Evolutionary conservation across 805 yeast genomes (phyloP), one percentile per base, ranked within the genome.

Genomic region (Wickerhamomyces alni): DNA sequence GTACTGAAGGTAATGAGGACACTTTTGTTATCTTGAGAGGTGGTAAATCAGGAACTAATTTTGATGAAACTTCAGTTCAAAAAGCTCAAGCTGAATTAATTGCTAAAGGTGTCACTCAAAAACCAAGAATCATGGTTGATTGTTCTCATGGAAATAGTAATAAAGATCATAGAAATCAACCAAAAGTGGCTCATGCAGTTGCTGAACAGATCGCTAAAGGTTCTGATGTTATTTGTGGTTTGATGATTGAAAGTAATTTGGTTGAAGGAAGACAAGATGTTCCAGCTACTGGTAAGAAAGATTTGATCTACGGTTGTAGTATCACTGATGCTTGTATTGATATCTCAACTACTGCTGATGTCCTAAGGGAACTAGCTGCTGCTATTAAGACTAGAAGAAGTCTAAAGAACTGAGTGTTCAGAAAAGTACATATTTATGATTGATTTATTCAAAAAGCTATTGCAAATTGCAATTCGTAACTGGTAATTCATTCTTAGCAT

Each of bases 281-380:
- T 44, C 75, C 86, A 35, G 68, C 76, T 42, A 82, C 80, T 38
- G 96, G 95, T 39, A 82, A 82, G 58, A 72, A 71, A 39, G 76
- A 71, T 17, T 75, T 91, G 65, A 77, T 83, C 57, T 91, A 91
- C 66, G 99, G 99, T 46, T 86, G 88, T 47, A 85, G 95, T 24
- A 88, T 91, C 54, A 91, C 99, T n/a, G 99, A 91, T 64, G 96
- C 96, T 25, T 91, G 99, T 72, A 88, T 91, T 44, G 75, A 87
- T 44, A 87, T 95, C 87, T 93, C 84, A 39, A 70, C 78, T 36
- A 91, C 99, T 15, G 91, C 72, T 36, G 65, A 62, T 19, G 91
- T 87, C 40, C 71, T 91, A 52, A 73, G 70, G 37, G 67, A 70
- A 37, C 75, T 91, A 54, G 81, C 97, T 19, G 74, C 74, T 26